Percentiles rank a stretch among this genome's conserved stretches.
Conservation (phyloP, 345 rosid species). For the Streptanthus diversifolius region DNA sequence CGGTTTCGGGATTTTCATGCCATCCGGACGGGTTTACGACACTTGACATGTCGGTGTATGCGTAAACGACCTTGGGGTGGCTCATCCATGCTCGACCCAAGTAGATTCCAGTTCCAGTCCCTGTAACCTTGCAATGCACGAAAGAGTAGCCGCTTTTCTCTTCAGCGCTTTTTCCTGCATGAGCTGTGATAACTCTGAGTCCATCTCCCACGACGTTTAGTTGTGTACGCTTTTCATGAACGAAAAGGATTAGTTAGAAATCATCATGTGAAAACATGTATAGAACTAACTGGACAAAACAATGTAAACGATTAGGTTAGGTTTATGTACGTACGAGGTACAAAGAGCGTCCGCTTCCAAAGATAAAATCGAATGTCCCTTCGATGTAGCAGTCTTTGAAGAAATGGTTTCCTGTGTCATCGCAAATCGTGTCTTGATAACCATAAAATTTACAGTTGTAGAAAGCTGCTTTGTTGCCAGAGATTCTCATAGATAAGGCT, state of each 20-base stretch:
- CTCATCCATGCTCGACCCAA: constrained; percentile 67
- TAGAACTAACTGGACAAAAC: background rate
- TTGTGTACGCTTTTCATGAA: constrained; percentile 20
- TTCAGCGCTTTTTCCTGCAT: constrained; percentile 37
- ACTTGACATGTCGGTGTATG: constrained; percentile 44
- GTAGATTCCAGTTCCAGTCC: constrained; percentile 38
- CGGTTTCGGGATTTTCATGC: constrained; percentile 36
- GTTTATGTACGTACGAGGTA: constrained; percentile 42
- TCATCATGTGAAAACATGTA: background rate
- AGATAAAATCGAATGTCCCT: constrained; percentile 79
- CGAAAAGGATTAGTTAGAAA: background rate
- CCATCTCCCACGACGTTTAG: constrained; percentile 37
- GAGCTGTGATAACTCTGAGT: constrained; percentile 54
- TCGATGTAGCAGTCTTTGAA: constrained; percentile 63
- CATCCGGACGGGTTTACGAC: constrained; percentile 47
- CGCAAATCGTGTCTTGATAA: constrained; percentile 68
- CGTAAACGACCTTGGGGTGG: constrained; percentile 45
- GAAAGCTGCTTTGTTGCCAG: constrained; percentile 56
- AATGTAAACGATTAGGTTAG: background rate
- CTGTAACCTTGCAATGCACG: constrained; percentile 42
- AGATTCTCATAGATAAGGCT: constrained; percentile 52
- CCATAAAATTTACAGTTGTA: constrained; percentile 54
- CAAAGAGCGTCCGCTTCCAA: constrained; percentile 59
- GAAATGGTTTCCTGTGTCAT: constrained; percentile 65
- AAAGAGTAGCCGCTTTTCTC: constrained; percentile 53